These are phyloP conservation scores for Teunomyces kruisii DNA, from an alignment of 805 yeast genomes.

Conservation along the genomic window DNA sequence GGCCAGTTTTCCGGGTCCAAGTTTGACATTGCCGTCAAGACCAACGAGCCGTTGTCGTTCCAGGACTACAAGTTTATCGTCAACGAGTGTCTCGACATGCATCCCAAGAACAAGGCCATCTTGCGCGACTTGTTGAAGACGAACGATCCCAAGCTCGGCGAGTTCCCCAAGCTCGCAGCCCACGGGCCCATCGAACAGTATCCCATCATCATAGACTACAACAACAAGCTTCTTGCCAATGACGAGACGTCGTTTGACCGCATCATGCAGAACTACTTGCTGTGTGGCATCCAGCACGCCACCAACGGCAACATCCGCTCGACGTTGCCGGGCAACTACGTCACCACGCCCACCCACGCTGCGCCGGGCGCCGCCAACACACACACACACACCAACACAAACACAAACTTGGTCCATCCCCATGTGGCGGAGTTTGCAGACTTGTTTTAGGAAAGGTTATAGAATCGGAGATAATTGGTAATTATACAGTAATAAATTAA, in stretches of 20 bases:
- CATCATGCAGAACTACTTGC: conserved; percentile 41
- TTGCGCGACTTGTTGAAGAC: conserved; percentile 21
- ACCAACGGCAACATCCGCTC: conserved; percentile 11
- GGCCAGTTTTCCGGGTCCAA: conserved; percentile 7
- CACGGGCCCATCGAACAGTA: conserved; percentile 7
- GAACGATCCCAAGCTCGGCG: conserved; percentile 18
- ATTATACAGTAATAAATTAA: conserved; percentile 1
- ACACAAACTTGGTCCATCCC: conserved; percentile 33
- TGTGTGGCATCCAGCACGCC: conserved; percentile 28
- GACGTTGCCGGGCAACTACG: conserved; percentile 1
- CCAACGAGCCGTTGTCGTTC: conserved; percentile 19
- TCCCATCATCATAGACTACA: conserved; percentile 59
- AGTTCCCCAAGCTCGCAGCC: conserved; percentile 14
- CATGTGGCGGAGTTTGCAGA: conserved; percentile 47
- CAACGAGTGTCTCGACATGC: conserved; percentile 29
- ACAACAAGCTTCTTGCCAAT: conserved; percentile 52
- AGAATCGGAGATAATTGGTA: neutral
- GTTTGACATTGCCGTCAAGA: conserved; percentile 18
- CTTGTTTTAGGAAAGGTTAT: conserved; percentile 25
- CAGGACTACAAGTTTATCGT: conserved; percentile 27
- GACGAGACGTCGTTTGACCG: conserved; percentile 43
- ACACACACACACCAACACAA: neutral
- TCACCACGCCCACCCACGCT: neutral
- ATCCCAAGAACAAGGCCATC: conserved; percentile 33
- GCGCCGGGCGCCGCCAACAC: neutral